Percentiles rank a stretch among this genome's conserved stretches.
phyloP scores from a whole-genome alignment of 2,329 filamentous ascomycete species.

The Pseudocercospora fuligena region DNA sequence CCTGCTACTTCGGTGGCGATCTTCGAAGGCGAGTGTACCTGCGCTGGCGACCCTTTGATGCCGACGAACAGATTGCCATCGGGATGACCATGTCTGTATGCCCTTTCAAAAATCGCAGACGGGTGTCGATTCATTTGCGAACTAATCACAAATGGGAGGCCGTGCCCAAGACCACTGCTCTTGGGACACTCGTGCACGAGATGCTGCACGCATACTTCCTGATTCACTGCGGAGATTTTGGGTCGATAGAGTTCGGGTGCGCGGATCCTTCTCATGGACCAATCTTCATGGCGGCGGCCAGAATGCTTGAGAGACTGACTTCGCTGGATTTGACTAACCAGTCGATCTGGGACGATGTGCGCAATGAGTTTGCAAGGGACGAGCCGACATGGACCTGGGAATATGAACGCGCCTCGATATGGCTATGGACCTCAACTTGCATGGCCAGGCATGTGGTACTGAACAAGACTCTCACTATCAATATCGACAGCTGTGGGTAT shows the following conservation, averaged over 20 bases:
- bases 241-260: background rate
- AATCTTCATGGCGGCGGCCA: constrained; percentile 1
- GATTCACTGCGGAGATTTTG: constrained; percentile 10
- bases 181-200: constrained; percentile 17
- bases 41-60: constrained; percentile 1
- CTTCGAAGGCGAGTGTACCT: constrained; percentile 17
- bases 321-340: background rate
- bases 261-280: background rate
- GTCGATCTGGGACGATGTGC: background rate
- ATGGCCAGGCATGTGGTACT: background rate
- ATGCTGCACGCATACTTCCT: constrained; percentile 22
- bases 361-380: background rate
- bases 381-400: background rate
- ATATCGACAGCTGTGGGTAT: background rate
- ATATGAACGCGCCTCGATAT: background rate
- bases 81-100: no score
- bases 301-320: background rate
- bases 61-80: background rate
- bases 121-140: constrained; percentile 7
- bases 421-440: background rate
- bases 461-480: background rate
- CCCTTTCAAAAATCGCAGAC: background rate
- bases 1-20: constrained; percentile 21
- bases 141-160: constrained; percentile 10
- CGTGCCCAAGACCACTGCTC: background rate